phyloP scores from a whole-genome alignment of 192 early-diverging fungal genomes.

The Phlyctochytrium planicorne region DNA sequence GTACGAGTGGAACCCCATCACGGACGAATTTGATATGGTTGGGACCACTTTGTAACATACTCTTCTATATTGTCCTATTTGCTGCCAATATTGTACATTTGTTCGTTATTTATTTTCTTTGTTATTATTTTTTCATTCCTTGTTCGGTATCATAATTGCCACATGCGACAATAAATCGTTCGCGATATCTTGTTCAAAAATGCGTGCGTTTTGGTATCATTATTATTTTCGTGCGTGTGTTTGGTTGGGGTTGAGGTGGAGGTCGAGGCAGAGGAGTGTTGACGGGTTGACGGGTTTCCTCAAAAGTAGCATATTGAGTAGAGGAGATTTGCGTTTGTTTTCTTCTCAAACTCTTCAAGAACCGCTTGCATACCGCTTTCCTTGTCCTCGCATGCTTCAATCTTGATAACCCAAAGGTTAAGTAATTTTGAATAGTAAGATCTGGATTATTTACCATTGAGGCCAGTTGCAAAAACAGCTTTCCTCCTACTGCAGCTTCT shows the following conservation, averaged over 20 bases:
- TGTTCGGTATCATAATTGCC: no score
- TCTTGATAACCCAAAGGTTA: constrained; percentile 31
- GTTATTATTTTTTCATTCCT: neutral
- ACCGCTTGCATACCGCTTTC: constrained; percentile 84
- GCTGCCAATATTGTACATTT: neutral
- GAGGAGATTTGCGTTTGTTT: constrained; percentile 42
- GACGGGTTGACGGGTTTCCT: no score
- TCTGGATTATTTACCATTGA: constrained; percentile 63
- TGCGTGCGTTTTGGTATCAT: no score
- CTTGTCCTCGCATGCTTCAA: constrained; percentile 67
- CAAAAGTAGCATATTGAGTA: constrained; percentile 42
- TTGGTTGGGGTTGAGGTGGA: no score
- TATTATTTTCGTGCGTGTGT: no score
- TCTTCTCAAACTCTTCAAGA: constrained; percentile 66
- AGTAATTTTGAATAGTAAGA: no score
- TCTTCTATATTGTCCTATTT: neutral
- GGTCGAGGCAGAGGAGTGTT: no score
- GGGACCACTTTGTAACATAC: constrained; percentile 11
- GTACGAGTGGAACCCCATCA: constrained; percentile 27
- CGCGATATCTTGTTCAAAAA: no score
- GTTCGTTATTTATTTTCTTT: neutral
- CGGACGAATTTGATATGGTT: constrained; percentile 28
- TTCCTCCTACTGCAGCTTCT: constrained; percentile 81
- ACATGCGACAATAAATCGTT: no score
- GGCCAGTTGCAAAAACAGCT: constrained; percentile 80